These are phyloP conservation scores for Biscutella auriculata DNA, from an alignment of 441 rosid species.

Conservation along the genomic window DNA sequence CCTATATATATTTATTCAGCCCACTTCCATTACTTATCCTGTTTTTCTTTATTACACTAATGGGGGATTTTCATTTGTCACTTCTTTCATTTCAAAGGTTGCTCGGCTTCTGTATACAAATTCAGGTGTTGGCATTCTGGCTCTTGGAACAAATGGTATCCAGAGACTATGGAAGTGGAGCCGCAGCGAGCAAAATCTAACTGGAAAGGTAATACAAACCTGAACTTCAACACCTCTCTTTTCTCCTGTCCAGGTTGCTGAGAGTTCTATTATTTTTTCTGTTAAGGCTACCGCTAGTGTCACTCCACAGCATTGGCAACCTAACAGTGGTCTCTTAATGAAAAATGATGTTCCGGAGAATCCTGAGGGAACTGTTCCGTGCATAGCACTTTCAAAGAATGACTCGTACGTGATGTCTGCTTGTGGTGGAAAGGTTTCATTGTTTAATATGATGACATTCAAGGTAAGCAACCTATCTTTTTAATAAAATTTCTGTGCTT, in stretches of 20 bases:
- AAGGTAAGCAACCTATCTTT: conserved; percentile 34
- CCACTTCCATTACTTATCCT: too few relatives aligned
- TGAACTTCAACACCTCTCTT: not conserved
- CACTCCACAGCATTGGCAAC: conserved; percentile 73
- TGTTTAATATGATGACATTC: conserved; percentile 85
- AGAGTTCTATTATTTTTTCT: not conserved
- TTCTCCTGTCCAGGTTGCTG: not conserved
- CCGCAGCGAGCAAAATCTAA: conserved; percentile 45
- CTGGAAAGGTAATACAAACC: conserved; percentile 25
- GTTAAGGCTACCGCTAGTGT: conserved; percentile 31
- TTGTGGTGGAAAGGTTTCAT: conserved; percentile 83
- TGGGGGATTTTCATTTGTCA: not conserved
- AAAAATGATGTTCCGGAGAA: conserved; percentile 55
- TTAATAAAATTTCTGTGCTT: too few relatives aligned
- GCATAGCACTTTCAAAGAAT: conserved; percentile 82
- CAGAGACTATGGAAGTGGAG: conserved; percentile 72
- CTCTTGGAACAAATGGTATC: conserved; percentile 45
- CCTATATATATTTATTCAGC: not conserved
- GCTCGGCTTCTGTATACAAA: conserved; percentile 56
- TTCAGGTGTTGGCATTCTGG: conserved; percentile 54
- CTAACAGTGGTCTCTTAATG: conserved; percentile 71
- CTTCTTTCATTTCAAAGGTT: conserved; percentile 11
- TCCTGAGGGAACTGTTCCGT: conserved; percentile 66
- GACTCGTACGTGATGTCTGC: conserved; percentile 90
- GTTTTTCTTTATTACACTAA: not conserved